These are phyloP conservation scores for Arthrobotrys sphaeroides DNA, from an alignment of 2,329 filamentous ascomycete genomes.

Conservation along the genomic window DNA sequence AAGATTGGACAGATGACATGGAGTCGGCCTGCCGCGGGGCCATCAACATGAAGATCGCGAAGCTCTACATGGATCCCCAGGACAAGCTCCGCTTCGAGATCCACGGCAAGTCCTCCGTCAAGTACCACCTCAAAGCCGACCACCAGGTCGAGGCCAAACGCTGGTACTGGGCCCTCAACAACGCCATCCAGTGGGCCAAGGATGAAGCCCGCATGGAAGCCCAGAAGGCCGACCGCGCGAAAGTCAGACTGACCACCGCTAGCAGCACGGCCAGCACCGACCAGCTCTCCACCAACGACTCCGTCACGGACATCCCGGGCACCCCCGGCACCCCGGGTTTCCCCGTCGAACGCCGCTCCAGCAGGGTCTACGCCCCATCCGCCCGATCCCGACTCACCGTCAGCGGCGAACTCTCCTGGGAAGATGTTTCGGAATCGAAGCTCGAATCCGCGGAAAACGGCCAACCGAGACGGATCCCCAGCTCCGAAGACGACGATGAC, in stretches of 20 bases:
- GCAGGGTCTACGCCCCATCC: conserved; percentile 39
- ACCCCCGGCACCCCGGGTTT: conserved; percentile 60
- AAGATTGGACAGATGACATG: conserved; percentile 77
- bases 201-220: conserved; percentile 94
- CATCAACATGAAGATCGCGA: conserved; percentile 98
- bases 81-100: conserved; percentile 99
- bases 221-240: conserved; percentile 60
- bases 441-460: conserved; percentile 44
- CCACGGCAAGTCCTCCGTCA: conserved; percentile 96
- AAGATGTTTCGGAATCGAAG: conserved; percentile 48
- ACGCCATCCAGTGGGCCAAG: conserved; percentile 97
- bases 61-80: conserved; percentile 92
- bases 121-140: conserved; percentile 97
- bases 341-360: conserved; percentile 60
- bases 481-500: conserved; percentile 60
- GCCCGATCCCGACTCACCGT: conserved; percentile 39
- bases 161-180: conserved; percentile 99
- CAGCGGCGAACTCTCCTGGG: conserved; percentile 48
- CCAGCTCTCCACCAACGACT: conserved; percentile 56
- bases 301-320: conserved; percentile 63
- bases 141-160: conserved; percentile 97
- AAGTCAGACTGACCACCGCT: conserved; percentile 81
- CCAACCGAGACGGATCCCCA: conserved; percentile 28
- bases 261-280: conserved; percentile 43
- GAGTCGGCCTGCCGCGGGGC: conserved; percentile 95